Evolutionary conservation across 2,329 filamentous ascomycete genomes (phyloP), one percentile per base, ranked within the genome.

Genomic region (Fusarium camptoceras): DNA sequence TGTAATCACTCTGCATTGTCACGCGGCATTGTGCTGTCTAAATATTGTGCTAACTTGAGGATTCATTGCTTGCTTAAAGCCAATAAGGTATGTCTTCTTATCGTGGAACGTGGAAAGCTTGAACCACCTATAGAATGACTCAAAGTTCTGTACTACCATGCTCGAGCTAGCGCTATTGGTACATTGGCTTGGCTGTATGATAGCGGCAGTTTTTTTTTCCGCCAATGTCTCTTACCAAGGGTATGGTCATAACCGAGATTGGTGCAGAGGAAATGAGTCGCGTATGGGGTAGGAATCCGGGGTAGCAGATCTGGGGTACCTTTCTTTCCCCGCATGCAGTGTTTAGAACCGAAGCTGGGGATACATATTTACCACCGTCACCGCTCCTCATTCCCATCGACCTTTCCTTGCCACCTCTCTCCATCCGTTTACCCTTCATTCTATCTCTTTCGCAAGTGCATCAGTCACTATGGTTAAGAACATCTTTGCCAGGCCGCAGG

Each of bases 401-500:
- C 5, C 20, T 28, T 27, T 20, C 11, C 18, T 24, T 18, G 5
- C 24, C 18, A 41, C 24, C 37, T 28, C 25, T 11, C 8, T 6
- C 2, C 31, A 16, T 22, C 43, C 5, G 8, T 24, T 6, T 16
- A 28, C 2, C n/a, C 3, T 22, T 5, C 25, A 15, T 11, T 8
- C 3, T 8, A 16, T 6, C 11, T 31, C 20, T 15, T 20, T 12
- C 6, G 9, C 12, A 39, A 4, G 4, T 18, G 8, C 10, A 6
- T 14, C 20, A 8, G 31, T n/a, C 54, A 49, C 18, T 5, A 56
- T 56, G 54, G n/a, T 41, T 3, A 56, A 49, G 8, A 50, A 56
- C 11, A 56, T 56, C 25, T 56, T 56, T 12, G 54, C 54, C 12
- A 48, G 54, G 43, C 54, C 54, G 25, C 44, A 49, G 20, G 54